These are phyloP conservation scores for Eucalyptus erythrocorys DNA, from an alignment of 345 rosid species.

Conservation along the genomic window DNA sequence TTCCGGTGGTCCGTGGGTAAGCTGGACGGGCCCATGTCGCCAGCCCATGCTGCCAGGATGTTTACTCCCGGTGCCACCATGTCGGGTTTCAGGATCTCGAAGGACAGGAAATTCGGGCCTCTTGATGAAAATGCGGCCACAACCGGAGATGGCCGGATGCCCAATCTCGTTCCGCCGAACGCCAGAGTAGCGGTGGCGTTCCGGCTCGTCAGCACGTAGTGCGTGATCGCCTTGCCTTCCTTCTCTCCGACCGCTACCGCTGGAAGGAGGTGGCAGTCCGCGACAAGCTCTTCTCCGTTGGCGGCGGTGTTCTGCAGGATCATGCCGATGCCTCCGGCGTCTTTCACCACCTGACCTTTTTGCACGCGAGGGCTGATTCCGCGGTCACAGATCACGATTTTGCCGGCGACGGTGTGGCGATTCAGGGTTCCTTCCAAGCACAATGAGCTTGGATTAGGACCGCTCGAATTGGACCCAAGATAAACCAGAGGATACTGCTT, in stretches of 20 bases:
- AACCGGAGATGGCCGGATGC: constrained; percentile 56
- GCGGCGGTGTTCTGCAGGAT: constrained; percentile 45
- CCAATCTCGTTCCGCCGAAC: constrained; percentile 43
- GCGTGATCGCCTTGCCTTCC: constrained; percentile 63
- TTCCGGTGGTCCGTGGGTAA: constrained; percentile 56
- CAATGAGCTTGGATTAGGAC: constrained; percentile 40
- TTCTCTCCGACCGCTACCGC: constrained; percentile 73
- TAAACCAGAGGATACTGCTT: constrained; percentile 54
- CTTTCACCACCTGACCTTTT: constrained; percentile 55
- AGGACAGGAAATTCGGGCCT: constrained; percentile 48
- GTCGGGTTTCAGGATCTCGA: constrained; percentile 67
- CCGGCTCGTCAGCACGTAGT: constrained; percentile 26
- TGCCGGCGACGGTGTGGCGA: constrained; percentile 31
- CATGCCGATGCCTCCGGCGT: constrained; percentile 65
- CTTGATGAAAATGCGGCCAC: constrained; percentile 75
- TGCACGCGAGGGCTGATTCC: constrained; percentile 52
- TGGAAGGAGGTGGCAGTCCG: constrained; percentile 80
- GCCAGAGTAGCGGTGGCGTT: constrained; percentile 36
- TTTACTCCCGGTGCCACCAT: constrained; percentile 67
- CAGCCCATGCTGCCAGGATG: constrained; percentile 72
- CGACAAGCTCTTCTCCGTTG: constrained; percentile 93
- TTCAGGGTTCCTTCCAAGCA: constrained; percentile 56
- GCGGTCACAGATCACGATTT: constrained; percentile 70
- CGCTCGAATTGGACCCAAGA: constrained; percentile 39
- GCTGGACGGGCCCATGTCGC: constrained; percentile 65